phyloP scores from a whole-genome alignment of 2,329 filamentous ascomycete species.

The Ophiostoma angusticollis region DNA sequence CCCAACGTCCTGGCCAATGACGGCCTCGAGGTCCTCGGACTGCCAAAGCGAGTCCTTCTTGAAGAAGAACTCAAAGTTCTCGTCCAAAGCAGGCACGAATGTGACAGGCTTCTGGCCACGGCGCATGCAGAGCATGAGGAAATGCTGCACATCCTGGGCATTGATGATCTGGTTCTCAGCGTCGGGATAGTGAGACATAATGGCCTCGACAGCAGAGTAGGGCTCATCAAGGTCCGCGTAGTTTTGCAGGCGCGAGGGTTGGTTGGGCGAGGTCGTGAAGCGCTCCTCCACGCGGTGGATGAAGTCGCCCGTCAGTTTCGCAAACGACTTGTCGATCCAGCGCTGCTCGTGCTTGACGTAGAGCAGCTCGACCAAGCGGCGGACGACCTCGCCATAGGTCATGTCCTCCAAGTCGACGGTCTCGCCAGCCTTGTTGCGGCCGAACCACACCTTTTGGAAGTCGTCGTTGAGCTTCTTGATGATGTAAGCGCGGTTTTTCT shows the following conservation, averaged over 20 bases:
- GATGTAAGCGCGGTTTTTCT: conserved; percentile 80
- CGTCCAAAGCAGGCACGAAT: conserved; percentile 89
- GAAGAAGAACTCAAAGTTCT: conserved; percentile 98
- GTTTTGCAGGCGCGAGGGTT: conserved; percentile 75
- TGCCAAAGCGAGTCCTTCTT: conserved; percentile 99
- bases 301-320: conserved; percentile 80
- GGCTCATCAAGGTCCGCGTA: conserved; percentile 80
- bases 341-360: conserved; percentile 82
- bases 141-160: conserved; percentile 95
- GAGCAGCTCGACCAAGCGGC: conserved; percentile 77
- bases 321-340: conserved; percentile 82
- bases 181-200: conserved; percentile 74
- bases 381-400: conserved; percentile 82
- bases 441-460: conserved; percentile 96
- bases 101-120: conserved; percentile 92
- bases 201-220: conserved; percentile 62
- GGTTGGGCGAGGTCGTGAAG: conserved; percentile 60
- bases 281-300: conserved; percentile 95
- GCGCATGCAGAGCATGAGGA: conserved; percentile 82
- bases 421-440: conserved; percentile 66
- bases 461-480: conserved; percentile 94
- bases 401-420: conserved; percentile 86
- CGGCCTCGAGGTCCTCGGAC: conserved; percentile 91
- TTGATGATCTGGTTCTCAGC: conserved; percentile 88
- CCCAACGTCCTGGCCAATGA: conserved; percentile 90